Evolutionary conservation across 2,329 filamentous ascomycete species (phyloP).

Genomic region (Ambrosiella cleistominuta): DNA sequence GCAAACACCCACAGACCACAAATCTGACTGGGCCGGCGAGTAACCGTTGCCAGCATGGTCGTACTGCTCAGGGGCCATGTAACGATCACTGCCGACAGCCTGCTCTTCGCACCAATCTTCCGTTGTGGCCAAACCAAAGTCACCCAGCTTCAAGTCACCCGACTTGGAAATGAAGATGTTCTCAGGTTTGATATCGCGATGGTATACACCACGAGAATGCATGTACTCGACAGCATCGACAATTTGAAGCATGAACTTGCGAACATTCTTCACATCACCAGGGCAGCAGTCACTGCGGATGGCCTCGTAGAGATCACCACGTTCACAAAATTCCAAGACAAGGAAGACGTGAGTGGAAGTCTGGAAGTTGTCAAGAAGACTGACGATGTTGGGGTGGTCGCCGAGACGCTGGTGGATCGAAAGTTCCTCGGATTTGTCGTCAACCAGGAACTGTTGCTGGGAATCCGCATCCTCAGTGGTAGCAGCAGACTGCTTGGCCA

Average conservation of each 20-base stretch:
- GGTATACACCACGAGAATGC: slow-evolving; percentile 79
- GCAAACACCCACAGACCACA: slow-evolving; percentile 96
- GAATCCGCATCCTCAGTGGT: slow-evolving; percentile 33
- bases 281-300: slow-evolving; percentile 80
- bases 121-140: slow-evolving; percentile 83
- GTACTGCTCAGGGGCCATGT: slow-evolving; percentile 98
- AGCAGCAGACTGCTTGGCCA: slow-evolving; percentile 62
- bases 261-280: slow-evolving; percentile 86
- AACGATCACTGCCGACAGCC: slow-evolving; percentile 90
- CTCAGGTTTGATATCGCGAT: slow-evolving; percentile 98
- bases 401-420: slow-evolving; percentile 65
- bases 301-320: slow-evolving; percentile 92
- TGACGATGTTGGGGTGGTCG: slow-evolving; percentile 81
- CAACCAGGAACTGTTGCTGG: slow-evolving; percentile 4
- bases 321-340: slow-evolving; percentile 86
- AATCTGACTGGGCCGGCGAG: slow-evolving; percentile 79
- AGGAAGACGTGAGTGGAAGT: slow-evolving; percentile 79
- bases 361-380: slow-evolving; percentile 78
- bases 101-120: slow-evolving; percentile 83
- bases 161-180: slow-evolving; percentile 88
- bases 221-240: slow-evolving; percentile 79
- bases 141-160: slow-evolving; percentile 86
- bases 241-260: slow-evolving; percentile 91
- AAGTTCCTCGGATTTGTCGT: slow-evolving; percentile 39
- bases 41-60: slow-evolving; percentile 78